phyloP scores from a whole-genome alignment of 345 rosid genomes.

The thale cress (Arabidopsis thaliana) region DNA sequence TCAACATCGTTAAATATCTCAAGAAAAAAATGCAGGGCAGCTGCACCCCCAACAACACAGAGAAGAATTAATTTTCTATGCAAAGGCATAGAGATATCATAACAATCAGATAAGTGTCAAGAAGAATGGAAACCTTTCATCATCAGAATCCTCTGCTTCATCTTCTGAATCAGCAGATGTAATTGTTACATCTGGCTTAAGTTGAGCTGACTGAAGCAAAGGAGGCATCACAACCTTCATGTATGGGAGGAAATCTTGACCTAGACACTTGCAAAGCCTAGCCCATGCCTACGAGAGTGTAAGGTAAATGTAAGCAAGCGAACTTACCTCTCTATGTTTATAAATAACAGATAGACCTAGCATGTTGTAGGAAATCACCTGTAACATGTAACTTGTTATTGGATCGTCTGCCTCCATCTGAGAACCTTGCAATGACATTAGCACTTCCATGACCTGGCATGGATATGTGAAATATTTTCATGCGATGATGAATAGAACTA shows the following conservation, averaged over 20 bases:
- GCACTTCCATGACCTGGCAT: constrained; percentile 97
- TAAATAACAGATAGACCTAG: neutral
- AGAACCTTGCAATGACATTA: constrained; percentile 97
- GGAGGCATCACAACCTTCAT: constrained; percentile 99
- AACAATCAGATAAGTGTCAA: constrained; percentile 21
- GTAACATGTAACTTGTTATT: constrained; percentile 97
- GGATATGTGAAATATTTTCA: constrained; percentile 17
- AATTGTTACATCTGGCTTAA: constrained; percentile 98
- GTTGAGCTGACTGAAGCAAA: constrained; percentile 95
- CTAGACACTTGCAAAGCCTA: constrained; percentile 98
- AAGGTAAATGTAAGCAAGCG: constrained; percentile 18
- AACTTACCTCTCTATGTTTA: constrained; percentile 3
- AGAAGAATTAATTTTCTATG: neutral
- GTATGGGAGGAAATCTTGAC: constrained; percentile 98
- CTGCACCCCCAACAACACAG: constrained; percentile 11
- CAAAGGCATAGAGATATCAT: constrained; percentile 4
- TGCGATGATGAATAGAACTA: neutral
- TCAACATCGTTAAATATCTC: neutral
- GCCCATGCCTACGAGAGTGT: constrained; percentile 86
- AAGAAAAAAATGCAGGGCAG: constrained; percentile 11
- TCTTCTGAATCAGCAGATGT: constrained; percentile 97
- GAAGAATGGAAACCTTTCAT: constrained; percentile 73
- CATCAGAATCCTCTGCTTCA: constrained; percentile 92
- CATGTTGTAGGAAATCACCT: constrained; percentile 55
- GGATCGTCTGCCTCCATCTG: constrained; percentile 99